Conservation (phyloP, 1,284 basidiomycete genomes). For the Malassezia sp. region DNA sequence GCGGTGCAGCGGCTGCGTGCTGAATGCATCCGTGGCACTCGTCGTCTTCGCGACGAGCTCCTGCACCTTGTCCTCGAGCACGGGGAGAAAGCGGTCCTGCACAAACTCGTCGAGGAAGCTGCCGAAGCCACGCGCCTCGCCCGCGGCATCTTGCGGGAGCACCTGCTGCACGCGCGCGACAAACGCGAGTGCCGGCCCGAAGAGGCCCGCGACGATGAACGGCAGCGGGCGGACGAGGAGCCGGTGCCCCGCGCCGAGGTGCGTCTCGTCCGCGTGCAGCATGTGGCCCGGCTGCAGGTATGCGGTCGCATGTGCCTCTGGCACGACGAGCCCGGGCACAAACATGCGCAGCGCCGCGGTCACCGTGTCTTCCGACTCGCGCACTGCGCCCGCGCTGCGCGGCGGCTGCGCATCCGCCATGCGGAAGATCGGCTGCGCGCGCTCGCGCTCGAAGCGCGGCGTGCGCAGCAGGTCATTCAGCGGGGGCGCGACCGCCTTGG, state of each 20-base stretch:
- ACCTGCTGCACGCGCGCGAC: conserved; percentile 55
- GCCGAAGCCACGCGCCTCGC: conserved; percentile 54
- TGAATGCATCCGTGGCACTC: conserved; percentile 58
- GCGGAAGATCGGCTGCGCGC: conserved; percentile 58
- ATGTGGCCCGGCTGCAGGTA: not conserved
- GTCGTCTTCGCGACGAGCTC: conserved; percentile 24
- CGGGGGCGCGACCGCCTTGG: conserved; percentile 70
- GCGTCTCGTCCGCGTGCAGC: no score
- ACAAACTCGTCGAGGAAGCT: conserved; percentile 86
- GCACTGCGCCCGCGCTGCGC: conserved; percentile 52
- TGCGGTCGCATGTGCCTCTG: conserved; percentile 15
- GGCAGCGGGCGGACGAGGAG: conserved; percentile 79
- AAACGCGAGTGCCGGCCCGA: conserved; percentile 82
- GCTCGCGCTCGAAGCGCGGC: conserved; percentile 29
- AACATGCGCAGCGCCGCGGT: conserved; percentile 73
- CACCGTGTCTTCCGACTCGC: conserved; percentile 75
- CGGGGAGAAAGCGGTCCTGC: conserved; percentile 78
- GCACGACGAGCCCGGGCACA: conserved; percentile 73
- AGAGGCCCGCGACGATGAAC: conserved; percentile 85
- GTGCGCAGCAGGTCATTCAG: conserved; percentile 73
- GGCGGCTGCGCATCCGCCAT: conserved; percentile 56
- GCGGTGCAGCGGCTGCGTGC: conserved; percentile 17
- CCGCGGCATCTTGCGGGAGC: conserved; percentile 34
- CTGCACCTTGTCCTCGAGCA: conserved; percentile 80
- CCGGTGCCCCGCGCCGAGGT: conserved; percentile 59